Evolutionary conservation across 305 asterid species (phyloP).

Genomic region (Plantago lanceolata): DNA sequence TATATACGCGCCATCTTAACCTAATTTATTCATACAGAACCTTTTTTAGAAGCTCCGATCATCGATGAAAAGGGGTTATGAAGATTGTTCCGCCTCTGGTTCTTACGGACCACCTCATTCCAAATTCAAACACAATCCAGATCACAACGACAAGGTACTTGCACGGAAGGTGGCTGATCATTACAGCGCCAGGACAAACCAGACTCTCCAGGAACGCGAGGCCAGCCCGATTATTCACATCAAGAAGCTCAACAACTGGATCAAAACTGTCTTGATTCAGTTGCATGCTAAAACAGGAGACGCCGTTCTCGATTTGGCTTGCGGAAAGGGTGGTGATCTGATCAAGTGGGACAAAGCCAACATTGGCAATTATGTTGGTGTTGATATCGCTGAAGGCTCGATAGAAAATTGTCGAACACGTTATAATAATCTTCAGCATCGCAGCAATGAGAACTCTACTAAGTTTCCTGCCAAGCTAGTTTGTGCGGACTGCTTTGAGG

Average conservation of each 20-base stretch:
- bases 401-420: conserved; percentile 94
- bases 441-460: conserved; percentile 79
- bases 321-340: conserved; percentile 98
- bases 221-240: conserved; percentile 54
- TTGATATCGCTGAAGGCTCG: conserved; percentile 95
- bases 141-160: conserved; percentile 47
- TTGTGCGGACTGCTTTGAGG: conserved; percentile 96
- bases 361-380: conserved; percentile 82
- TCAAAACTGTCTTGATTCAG: conserved; percentile 91
- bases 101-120: conserved; percentile 73
- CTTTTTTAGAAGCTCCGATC: too few relatives aligned
- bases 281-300: conserved; percentile 74
- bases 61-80: conserved; percentile 83
- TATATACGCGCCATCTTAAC: too few relatives aligned
- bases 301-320: conserved; percentile 91
- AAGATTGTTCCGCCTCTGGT: conserved; percentile 74
- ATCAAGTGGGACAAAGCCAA: conserved; percentile 98
- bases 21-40: too few relatives aligned
- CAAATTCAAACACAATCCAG: conserved; percentile 69
- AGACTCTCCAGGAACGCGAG: conserved; percentile 73
- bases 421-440: conserved; percentile 85
- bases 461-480: conserved; percentile 95
- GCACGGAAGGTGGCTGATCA: conserved; percentile 95
- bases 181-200: conserved; percentile 92
- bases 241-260: conserved; percentile 59